Conservation (phyloP, 2,329 filamentous ascomycete genomes). For the Tolypocladium endophyticum region DNA sequence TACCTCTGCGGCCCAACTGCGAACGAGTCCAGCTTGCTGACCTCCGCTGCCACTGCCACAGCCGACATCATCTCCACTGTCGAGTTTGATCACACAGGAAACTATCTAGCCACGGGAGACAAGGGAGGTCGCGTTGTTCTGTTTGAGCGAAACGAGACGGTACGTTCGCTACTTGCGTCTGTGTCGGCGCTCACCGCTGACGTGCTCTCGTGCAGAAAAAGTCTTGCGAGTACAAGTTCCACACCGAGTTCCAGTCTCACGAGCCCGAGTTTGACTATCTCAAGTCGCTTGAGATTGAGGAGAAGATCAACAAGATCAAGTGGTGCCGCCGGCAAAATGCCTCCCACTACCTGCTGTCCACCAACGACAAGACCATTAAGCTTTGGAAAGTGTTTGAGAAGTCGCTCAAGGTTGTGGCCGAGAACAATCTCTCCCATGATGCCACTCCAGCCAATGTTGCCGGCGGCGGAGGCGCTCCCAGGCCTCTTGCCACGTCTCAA, state of each 20-base stretch:
- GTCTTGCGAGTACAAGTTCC: constrained; percentile 99
- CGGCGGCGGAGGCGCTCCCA: constrained; percentile 68
- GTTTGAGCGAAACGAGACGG: constrained; percentile 92
- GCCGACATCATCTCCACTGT: constrained; percentile 89
- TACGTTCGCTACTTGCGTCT: constrained; percentile 30
- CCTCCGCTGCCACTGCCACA: constrained; percentile 24
- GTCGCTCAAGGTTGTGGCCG: constrained; percentile 94
- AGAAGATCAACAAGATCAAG: constrained; percentile 99
- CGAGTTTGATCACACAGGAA: constrained; percentile 82
- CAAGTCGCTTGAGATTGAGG: constrained; percentile 98
- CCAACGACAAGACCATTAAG: constrained; percentile 99
- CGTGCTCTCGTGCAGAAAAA: constrained; percentile 62
- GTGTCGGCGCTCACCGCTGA: neutral
- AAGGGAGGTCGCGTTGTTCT: constrained; percentile 79
- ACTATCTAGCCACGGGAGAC: constrained; percentile 83
- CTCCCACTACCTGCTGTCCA: constrained; percentile 94
- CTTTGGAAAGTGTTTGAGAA: constrained; percentile 99
- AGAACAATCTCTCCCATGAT: constrained; percentile 96
- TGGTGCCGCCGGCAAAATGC: constrained; percentile 98
- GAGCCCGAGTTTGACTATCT: constrained; percentile 99
- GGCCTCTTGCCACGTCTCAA: constrained; percentile 54
- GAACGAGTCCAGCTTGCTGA: constrained; percentile 5
- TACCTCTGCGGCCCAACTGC: neutral
- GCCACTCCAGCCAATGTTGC: constrained; percentile 65
- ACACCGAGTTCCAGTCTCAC: constrained; percentile 99